A percentile compares a stretch with the other conserved stretches of the same genome.
These are phyloP conservation scores for Ascochyta rabiei DNA, from an alignment of 2,329 filamentous ascomycete species.

Conservation along the genomic window DNA sequence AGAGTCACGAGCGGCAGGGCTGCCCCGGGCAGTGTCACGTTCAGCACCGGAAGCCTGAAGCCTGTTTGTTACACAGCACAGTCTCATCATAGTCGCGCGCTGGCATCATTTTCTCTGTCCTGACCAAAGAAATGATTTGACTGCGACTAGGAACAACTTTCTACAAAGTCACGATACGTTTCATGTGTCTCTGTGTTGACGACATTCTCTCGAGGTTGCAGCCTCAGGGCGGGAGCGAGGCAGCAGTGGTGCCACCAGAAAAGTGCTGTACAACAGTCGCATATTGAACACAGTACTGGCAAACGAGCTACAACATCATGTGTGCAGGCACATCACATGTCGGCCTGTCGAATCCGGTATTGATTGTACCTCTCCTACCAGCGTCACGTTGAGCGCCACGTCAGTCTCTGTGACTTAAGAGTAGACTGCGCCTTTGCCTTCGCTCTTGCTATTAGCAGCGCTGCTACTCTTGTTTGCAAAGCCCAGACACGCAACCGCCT, in stretches of 20 bases:
- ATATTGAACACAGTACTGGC: background rate
- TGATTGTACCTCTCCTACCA: background rate
- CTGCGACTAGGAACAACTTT: no score
- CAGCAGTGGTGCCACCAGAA: background rate
- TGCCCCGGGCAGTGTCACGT: constrained; percentile 1
- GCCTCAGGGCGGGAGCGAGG: background rate
- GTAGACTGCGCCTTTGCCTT: background rate
- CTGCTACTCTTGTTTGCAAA: background rate
- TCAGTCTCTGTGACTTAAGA: constrained; percentile 1
- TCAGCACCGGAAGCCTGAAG: background rate
- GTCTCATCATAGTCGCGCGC: background rate
- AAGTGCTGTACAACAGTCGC: background rate
- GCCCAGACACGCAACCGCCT: no score
- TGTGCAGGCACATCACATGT: background rate
- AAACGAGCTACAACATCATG: background rate
- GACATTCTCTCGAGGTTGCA: background rate
- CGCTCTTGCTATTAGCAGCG: background rate
- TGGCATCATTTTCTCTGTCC: background rate
- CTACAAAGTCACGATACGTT: no score
- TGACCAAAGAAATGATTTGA: no score
- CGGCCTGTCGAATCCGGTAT: background rate
- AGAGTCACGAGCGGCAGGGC: background rate
- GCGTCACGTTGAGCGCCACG: background rate
- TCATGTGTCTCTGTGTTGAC: no score
- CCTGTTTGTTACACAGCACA: background rate